Base-by-base conservation (phyloP, 2,329 filamentous ascomycete genomes). In the Fusarium sp. region DNA sequence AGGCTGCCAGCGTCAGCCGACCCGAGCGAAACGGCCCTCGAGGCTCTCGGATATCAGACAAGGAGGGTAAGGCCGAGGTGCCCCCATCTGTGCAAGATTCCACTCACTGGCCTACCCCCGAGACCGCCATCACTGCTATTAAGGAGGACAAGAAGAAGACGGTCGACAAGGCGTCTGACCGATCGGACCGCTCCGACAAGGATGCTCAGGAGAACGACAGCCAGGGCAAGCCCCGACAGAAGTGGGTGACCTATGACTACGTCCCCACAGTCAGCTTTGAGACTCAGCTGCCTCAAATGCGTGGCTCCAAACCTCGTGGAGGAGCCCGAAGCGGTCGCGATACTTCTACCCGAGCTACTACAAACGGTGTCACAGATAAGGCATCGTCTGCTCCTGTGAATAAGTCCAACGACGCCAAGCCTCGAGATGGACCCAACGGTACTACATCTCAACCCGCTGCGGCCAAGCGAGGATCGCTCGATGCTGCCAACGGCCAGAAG, bases 41-140 rank as follows among this genome's bases (percentile, higher is more conserved):
- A 56, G 88, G 87, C 10, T 83, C 83, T 65, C 85, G 87, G 68
- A 72, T 79, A 20, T 77, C 80, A 4, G 87, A 88, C 22, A 88
- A 85, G 72, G 85, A 82, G 50, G 68, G 60, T 68, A 83, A 81
- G 71, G 63, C 78, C 15, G 84, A 83, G 27, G 71, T 83, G 3
- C 80, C 86, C 6, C 94, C 94, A 30, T 88, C 94, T 3, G 92
- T 94, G 56, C 91, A 90, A 68, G 95, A 98, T 82, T 88, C 94
- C 59, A 86, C 90, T 63, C 91, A 91, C 22, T 99, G 97, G 97
- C 97, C 97, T 17, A 98, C 96, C 4, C 95, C 95, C 1, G 94
- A 98, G 76, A 90, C 92, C 57, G 91, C 92, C 57, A 82, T 83
- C 61, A 85, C 92, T 62, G 91, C 92, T 59, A 83, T 83, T 54